Conservation (phyloP, 2,329 filamentous ascomycete genomes). For the Xylariaceae sp. region DNA sequence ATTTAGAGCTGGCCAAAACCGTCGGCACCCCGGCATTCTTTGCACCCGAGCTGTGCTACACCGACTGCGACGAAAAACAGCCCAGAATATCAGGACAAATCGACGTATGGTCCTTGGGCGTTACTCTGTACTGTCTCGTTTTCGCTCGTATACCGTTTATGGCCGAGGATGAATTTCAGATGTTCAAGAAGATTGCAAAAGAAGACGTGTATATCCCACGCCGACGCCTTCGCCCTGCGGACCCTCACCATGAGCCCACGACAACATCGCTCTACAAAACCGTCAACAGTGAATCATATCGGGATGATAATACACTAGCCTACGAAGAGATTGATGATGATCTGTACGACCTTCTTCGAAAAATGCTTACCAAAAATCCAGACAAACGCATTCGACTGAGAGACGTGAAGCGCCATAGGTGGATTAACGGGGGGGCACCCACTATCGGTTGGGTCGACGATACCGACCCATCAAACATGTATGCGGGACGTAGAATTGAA, state of each 20-base stretch:
- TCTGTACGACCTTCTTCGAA: constrained; percentile 71
- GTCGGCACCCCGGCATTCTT: constrained; percentile 98
- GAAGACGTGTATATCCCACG: constrained; percentile 87
- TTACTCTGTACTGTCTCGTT: constrained; percentile 92
- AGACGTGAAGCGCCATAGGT: constrained; percentile 91
- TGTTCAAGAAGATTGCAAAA: constrained; percentile 88
- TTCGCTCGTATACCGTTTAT: constrained; percentile 92
- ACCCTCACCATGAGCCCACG: constrained; percentile 54
- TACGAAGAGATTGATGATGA: constrained; percentile 85
- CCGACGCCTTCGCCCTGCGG: constrained; percentile 73
- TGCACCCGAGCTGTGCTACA: constrained; percentile 92
- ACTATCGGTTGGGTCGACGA: constrained; percentile 82
- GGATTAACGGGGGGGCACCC: constrained; percentile 76
- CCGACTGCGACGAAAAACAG: constrained; percentile 65
- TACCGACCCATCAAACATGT: constrained; percentile 77
- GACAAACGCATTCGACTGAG: constrained; percentile 81
- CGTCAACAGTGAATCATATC: constrained; percentile 62
- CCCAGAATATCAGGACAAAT: constrained; percentile 88
- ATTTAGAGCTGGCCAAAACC: constrained; percentile 94
- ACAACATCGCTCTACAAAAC: constrained; percentile 54
- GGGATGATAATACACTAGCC: constrained; percentile 71
- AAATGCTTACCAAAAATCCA: constrained; percentile 85
- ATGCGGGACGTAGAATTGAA: constrained; percentile 80
- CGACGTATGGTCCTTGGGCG: constrained; percentile 94
- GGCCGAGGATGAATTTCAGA: constrained; percentile 83